Evolutionary conservation across 352 stramenopile species (phyloP), one percentile per base, ranked within the genome.

Genomic region (Phytopythium aichiense): DNA sequence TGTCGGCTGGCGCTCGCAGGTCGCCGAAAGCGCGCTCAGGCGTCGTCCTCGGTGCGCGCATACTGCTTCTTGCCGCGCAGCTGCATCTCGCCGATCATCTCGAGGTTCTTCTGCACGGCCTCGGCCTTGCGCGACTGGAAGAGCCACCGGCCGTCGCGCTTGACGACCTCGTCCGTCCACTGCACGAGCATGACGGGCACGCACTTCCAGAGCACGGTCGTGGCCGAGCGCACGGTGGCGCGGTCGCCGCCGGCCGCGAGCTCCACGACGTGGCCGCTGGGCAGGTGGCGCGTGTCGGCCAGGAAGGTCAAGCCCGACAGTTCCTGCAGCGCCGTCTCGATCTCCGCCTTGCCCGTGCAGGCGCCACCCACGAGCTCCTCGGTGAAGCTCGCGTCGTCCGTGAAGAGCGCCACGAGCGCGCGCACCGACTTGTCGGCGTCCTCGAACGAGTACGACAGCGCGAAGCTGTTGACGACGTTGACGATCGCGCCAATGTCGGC

Each of bases 41-140:
- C 66, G 53, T 79, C 73, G 57, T 79, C 70, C 57, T 88, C 79
- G 67, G 87, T 80, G 69, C 79, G 76, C 48, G 81, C 68, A 68
- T 94, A 94, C 68, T 91, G 83, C 81, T 94, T 94, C 81, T 94
- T 94, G 68, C 85, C 85, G 46, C 83, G 83, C 50, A 94, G 70
- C 64, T 94, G 85, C 85, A 94, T 94, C 69, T 94, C 85, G 30
- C 79, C 85, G 61, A 94, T 91, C 77, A 92, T 91, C 70, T 94
- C 85, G 65, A 94, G 74, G 71, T 94, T 92, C 73, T 94, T 94
- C 72, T 94, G 85, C 70, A 94, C 80, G 45, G 83, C 74, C 40
- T 94, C 78, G 56, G 81, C 84, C 66, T 69, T 65, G 46, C 85
- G 79, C 56, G 77, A 73, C 69, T 88, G 73, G 69, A 94, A 94